These are phyloP conservation scores for Podila clonocystis DNA, from an alignment of 192 early-diverging fungal genomes.

Conservation along the genomic window DNA sequence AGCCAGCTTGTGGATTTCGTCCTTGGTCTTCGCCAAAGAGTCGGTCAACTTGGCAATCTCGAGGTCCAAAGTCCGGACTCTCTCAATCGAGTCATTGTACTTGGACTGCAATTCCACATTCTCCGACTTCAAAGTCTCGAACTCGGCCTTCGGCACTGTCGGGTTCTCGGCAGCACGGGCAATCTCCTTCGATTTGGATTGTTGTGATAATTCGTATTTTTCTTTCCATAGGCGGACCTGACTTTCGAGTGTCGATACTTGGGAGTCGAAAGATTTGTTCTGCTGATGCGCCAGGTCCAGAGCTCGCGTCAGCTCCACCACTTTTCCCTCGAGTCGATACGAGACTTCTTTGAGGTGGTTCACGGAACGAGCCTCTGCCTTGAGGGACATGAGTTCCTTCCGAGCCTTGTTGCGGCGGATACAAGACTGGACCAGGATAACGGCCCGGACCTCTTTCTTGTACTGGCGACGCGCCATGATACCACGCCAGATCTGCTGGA, in stretches of 20 bases:
- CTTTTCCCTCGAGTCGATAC: constrained; percentile 95
- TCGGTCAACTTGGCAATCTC: constrained; percentile 69
- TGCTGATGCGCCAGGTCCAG: constrained; percentile 76
- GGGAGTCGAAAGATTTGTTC: constrained; percentile 66
- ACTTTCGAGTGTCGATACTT: constrained; percentile 68
- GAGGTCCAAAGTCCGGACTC: constrained; percentile 70
- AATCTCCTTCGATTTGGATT: constrained; percentile 62
- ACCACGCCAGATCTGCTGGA: constrained; percentile 82
- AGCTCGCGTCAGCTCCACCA: constrained; percentile 91
- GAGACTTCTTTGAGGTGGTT: constrained; percentile 95
- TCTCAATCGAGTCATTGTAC: constrained; percentile 65
- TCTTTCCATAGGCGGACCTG: constrained; percentile 79
- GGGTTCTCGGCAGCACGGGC: constrained; percentile 59
- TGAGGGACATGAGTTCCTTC: constrained; percentile 72
- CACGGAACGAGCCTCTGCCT: constrained; percentile 89
- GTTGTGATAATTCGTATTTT: constrained; percentile 65
- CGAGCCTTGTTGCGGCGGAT: constrained; percentile 79
- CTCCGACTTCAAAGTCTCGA: constrained; percentile 61
- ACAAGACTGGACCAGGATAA: constrained; percentile 87
- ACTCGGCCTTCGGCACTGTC: constrained; percentile 70
- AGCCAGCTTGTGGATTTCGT: constrained; percentile 72
- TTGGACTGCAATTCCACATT: constrained; percentile 71
- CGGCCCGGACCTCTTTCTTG: constrained; percentile 58
- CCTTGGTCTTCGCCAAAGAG: constrained; percentile 65
- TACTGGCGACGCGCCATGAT: constrained; percentile 68